A percentile compares a stretch with the other conserved stretches of the same genome.
Evolutionary conservation across 164 flowering plant species (phyloP).

Genomic region (Cinnamomum chago): DNA sequence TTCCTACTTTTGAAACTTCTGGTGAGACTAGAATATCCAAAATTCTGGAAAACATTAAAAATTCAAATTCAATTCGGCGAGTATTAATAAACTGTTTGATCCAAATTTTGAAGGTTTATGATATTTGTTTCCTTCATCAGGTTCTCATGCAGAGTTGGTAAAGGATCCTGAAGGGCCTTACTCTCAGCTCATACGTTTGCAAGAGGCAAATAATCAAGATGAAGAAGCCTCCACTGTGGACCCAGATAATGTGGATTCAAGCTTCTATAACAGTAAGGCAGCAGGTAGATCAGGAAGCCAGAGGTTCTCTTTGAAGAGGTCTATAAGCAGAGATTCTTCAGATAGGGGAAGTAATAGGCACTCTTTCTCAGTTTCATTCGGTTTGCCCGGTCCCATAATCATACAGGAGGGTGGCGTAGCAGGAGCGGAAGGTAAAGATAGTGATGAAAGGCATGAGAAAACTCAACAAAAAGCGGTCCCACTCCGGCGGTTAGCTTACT

Average conservation of each 20-base stretch:
- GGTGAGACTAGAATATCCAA: neutral
- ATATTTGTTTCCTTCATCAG: slow-evolving; percentile 22
- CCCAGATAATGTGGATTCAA: neutral
- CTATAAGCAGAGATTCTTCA: slow-evolving; percentile 38
- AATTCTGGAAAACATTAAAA: neutral
- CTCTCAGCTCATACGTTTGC: slow-evolving; percentile 17
- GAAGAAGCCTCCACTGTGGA: neutral
- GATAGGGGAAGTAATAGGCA: slow-evolving; percentile 13
- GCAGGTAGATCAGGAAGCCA: slow-evolving; percentile 23
- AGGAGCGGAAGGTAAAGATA: neutral
- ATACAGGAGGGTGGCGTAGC: slow-evolving; percentile 4
- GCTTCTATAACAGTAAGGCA: slow-evolving; percentile 6
- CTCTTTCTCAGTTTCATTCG: slow-evolving; percentile 22
- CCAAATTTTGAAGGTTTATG: neutral
- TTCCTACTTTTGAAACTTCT: neutral
- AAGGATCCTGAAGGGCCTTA: slow-evolving; percentile 25
- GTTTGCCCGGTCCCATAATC: slow-evolving; percentile 18
- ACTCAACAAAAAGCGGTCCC: slow-evolving; percentile 17
- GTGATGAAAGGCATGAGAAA: neutral
- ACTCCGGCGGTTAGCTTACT: slow-evolving; percentile 33
- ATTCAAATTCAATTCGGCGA: no score
- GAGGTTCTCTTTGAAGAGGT: slow-evolving; percentile 23
- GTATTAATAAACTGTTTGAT: no score
- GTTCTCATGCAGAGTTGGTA: slow-evolving; percentile 58
- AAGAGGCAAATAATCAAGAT: slow-evolving; percentile 11